A percentile compares a stretch with the other conserved stretches of the same genome.
Conservation (phyloP, 352 stramenopile species). For the Globisporangium splendens region DNA sequence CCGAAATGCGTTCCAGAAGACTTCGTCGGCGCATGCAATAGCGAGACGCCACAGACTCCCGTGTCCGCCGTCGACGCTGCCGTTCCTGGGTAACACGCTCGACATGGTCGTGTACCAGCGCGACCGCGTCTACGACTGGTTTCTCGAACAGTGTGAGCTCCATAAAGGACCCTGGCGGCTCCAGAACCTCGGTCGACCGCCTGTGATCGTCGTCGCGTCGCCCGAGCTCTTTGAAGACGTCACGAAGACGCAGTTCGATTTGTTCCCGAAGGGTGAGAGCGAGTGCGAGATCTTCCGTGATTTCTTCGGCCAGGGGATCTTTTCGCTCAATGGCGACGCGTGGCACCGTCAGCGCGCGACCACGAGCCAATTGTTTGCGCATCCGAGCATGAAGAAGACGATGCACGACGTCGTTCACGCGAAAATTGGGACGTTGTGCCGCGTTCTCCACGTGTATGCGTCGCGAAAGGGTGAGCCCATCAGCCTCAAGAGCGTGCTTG, state of each 20-base stretch:
- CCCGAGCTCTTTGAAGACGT: constrained; percentile 36
- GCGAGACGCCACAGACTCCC: not conserved
- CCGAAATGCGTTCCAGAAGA: too few species aligned
- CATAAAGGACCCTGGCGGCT: constrained; percentile 25
- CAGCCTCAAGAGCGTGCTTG: constrained; percentile 42
- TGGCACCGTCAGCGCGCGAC: constrained; percentile 71
- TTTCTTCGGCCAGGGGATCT: constrained; percentile 66
- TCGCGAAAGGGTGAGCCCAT: constrained; percentile 6
- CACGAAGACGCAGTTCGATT: constrained; percentile 45
- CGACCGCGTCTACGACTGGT: constrained; percentile 29
- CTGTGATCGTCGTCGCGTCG: constrained; percentile 30
- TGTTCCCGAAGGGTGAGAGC: constrained; percentile 51
- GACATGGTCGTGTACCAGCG: constrained; percentile 29
- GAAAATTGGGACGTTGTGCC: constrained; percentile 23
- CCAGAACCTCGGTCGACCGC: constrained; percentile 24
- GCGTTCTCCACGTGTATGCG: constrained; percentile 16
- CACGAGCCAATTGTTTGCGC: constrained; percentile 82
- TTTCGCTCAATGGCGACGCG: constrained; percentile 43
- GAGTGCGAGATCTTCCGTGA: constrained; percentile 38
- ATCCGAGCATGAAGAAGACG: constrained; percentile 37
- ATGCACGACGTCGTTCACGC: constrained; percentile 33
- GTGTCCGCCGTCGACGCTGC: constrained; percentile 21
- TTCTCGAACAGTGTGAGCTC: constrained; percentile 28
- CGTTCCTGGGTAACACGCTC: constrained; percentile 34
- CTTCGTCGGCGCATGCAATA: too few species aligned